A percentile compares a stretch with the other conserved stretches of the same genome.
Conservation (phyloP, 306 rosid species). For the Gastrolobium bilobum region DNA sequence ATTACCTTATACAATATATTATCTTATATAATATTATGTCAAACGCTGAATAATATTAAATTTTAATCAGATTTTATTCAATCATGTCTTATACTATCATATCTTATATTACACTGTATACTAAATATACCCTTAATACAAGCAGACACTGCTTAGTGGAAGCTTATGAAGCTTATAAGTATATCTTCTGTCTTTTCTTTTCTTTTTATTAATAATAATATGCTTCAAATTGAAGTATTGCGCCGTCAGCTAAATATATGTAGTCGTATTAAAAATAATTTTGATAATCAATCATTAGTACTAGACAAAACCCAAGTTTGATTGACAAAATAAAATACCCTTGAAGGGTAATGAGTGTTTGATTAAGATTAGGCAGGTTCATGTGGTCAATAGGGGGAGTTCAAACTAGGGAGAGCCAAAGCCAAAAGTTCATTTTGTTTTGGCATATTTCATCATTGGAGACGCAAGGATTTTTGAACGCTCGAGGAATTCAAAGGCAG, state of each 20-base stretch:
- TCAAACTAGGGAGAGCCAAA: slow-evolving; percentile 36
- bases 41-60: too few relatives aligned
- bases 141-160: slow-evolving; percentile 55
- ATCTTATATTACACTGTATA: too few relatives aligned
- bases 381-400: slow-evolving; percentile 42
- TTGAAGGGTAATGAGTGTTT: neutral
- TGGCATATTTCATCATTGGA: slow-evolving; percentile 23
- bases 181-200: slow-evolving; percentile 29
- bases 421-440: slow-evolving; percentile 42
- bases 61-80: too few relatives aligned
- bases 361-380: neutral
- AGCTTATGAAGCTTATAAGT: slow-evolving; percentile 47
- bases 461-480: slow-evolving; percentile 45
- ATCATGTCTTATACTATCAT: too few relatives aligned
- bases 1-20: too few relatives aligned
- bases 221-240: slow-evolving; percentile 55
- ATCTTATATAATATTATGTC: too few relatives aligned
- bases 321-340: neutral
- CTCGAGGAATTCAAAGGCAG: slow-evolving; percentile 50
- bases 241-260: slow-evolving; percentile 69
- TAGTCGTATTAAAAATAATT: slow-evolving; percentile 35
- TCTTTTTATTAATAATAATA: neutral
- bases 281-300: slow-evolving; percentile 50
- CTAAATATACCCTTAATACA: neutral
- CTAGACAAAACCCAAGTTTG: slow-evolving; percentile 30